These are phyloP conservation scores for Calonectria crousiana DNA, from an alignment of 2,329 filamentous ascomycete species.

Conservation along the genomic window DNA sequence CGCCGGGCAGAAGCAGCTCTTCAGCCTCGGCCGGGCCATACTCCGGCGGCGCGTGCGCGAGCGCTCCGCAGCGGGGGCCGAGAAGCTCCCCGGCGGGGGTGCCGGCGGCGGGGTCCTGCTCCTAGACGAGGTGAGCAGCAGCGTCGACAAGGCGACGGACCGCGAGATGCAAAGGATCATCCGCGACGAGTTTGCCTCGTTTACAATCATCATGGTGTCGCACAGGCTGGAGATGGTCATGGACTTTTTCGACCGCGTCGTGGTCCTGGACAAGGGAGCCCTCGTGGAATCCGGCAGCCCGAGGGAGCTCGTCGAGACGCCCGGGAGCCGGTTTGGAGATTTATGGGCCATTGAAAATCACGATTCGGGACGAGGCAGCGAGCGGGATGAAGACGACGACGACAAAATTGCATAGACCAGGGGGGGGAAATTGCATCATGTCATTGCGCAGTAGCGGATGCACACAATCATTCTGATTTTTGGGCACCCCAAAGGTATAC, in stretches of 20 bases:
- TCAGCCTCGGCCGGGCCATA: conserved; percentile 71
- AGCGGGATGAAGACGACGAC: not conserved
- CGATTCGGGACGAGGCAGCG: not conserved
- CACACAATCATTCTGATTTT: not conserved
- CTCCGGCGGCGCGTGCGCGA: conserved; percentile 52
- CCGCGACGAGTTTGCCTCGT: conserved; percentile 51
- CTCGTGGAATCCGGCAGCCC: conserved; percentile 55
- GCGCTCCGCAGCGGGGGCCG: not conserved
- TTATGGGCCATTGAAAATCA: conserved; percentile 46
- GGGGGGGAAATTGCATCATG: too few relatives aligned
- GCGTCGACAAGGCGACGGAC: conserved; percentile 57
- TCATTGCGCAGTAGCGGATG: not conserved
- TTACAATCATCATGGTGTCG: conserved; percentile 67
- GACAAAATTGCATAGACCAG: not conserved
- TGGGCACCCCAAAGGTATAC: not conserved
- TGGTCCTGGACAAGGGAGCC: conserved; percentile 62
- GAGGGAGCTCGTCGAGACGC: conserved; percentile 36
- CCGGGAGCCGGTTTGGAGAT: conserved; percentile 47
- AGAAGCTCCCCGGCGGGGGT: not conserved
- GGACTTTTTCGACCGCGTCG: conserved; percentile 61
- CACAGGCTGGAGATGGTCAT: conserved; percentile 64
- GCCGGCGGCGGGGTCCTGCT: conserved; percentile 47
- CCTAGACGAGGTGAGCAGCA: conserved; percentile 58
- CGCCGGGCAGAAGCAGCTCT: conserved; percentile 73
- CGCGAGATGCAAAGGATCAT: conserved; percentile 57